These are phyloP conservation scores for Anastatica hierochuntica DNA, from an alignment of 345 rosid species.

Conservation along the genomic window DNA sequence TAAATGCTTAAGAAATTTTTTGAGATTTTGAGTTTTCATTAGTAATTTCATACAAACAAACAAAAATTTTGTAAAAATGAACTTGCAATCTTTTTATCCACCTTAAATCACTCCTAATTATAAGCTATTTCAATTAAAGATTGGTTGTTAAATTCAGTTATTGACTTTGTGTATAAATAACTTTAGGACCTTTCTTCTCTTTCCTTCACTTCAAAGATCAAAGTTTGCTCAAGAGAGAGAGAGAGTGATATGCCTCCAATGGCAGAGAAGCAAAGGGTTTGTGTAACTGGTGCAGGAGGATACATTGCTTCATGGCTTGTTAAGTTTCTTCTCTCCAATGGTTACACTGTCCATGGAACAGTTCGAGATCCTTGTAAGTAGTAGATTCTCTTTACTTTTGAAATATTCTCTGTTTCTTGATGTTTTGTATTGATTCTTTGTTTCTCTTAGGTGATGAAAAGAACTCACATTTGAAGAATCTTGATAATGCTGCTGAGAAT, in stretches of 20 bases:
- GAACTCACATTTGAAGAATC: conserved; percentile 33
- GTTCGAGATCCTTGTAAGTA: conserved; percentile 43
- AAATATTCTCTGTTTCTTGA: conserved; percentile 4
- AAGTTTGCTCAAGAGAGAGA: conserved; percentile 3
- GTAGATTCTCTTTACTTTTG: neutral
- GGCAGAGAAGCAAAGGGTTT: conserved; percentile 26
- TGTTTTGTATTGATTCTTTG: neutral
- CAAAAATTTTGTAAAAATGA: neutral
- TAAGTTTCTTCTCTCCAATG: conserved; percentile 46
- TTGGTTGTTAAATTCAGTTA: conserved; percentile 7
- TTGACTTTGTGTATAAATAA: conserved; percentile 11
- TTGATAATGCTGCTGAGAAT: conserved; percentile 31
- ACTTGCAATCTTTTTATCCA: conserved; percentile 23
- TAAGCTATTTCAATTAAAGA: conserved; percentile 16
- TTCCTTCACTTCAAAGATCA: conserved; percentile 11
- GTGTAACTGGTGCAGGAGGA: conserved; percentile 66
- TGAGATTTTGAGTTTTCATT: too few species aligned
- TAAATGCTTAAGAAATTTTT: too few species aligned
- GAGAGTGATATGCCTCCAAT: neutral
- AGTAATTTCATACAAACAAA: too few species aligned
- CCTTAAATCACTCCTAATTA: conserved; percentile 1
- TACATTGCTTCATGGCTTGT: conserved; percentile 32
- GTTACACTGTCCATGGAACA: conserved; percentile 46
- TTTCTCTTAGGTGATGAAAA: conserved; percentile 30
- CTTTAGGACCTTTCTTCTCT: neutral